Percentiles rank a stretch among this genome's conserved stretches.
These are phyloP conservation scores for Phytophthora sp. DNA, from an alignment of 352 stramenopile genomes.

Conservation along the genomic window DNA sequence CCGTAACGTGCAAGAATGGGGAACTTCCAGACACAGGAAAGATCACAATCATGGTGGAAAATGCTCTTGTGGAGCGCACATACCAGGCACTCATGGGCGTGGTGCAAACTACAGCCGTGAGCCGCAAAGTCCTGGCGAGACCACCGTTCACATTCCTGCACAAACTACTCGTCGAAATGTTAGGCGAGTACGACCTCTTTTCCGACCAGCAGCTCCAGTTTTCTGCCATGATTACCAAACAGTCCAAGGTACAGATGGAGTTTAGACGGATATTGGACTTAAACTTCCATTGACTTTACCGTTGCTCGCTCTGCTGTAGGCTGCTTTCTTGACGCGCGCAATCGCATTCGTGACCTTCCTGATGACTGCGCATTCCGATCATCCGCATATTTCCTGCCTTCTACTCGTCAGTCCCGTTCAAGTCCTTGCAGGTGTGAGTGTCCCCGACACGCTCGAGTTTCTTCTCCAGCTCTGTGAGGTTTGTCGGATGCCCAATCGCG, in stretches of 20 bases:
- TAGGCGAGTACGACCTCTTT: conserved; percentile 71
- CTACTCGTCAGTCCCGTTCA: conserved; percentile 87
- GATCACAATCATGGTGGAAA: conserved; percentile 18
- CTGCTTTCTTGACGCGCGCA: conserved; percentile 77
- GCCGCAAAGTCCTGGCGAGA: conserved; percentile 64
- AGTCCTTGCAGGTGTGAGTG: conserved; percentile 70
- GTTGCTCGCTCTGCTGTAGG: conserved; percentile 30
- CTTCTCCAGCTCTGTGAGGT: conserved; percentile 74
- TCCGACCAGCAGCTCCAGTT: conserved; percentile 69
- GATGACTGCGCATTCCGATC: conserved; percentile 48
- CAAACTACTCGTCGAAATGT: conserved; percentile 76
- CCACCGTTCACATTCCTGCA: conserved; percentile 87
- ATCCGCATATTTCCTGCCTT: conserved; percentile 62
- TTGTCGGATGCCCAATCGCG: conserved; percentile 50
- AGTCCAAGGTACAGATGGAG: conserved; percentile 60
- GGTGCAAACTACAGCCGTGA: conserved; percentile 76
- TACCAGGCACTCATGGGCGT: conserved; percentile 67
- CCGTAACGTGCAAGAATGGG: conserved; percentile 7
- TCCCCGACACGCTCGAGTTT: conserved; percentile 78
- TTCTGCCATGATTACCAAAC: conserved; percentile 60
- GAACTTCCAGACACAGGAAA: too few species aligned
- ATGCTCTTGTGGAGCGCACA: conserved; percentile 61
- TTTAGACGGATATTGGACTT: not conserved
- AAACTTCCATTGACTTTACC: not conserved
- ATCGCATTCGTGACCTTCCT: conserved; percentile 76